A percentile compares a stretch with the other conserved stretches of the same genome.
These are phyloP conservation scores for Elsinoe ampelina DNA, from an alignment of 2,329 filamentous ascomycete species.

Conservation along the genomic window DNA sequence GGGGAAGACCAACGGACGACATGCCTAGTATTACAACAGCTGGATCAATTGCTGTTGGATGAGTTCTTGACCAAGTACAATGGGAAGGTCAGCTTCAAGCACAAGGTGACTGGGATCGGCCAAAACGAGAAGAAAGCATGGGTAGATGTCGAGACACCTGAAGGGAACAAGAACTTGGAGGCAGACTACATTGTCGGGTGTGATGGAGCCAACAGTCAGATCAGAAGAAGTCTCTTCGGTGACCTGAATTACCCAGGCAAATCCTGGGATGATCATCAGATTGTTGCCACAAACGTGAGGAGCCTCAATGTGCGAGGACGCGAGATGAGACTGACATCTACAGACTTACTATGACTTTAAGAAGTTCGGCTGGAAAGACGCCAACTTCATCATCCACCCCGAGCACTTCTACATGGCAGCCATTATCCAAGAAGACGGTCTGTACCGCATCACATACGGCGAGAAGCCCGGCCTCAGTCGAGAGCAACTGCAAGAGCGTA, in stretches of 20 bases:
- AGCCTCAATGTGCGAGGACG: neutral
- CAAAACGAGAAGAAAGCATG: conserved; percentile 23
- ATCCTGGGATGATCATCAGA: conserved; percentile 17
- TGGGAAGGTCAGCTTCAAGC: conserved; percentile 22
- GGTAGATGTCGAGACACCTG: conserved; percentile 21
- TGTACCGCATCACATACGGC: conserved; percentile 36
- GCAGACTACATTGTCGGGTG: conserved; percentile 20
- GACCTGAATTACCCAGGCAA: conserved; percentile 21
- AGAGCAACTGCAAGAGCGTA: conserved; percentile 20
- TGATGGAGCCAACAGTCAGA: conserved; percentile 20
- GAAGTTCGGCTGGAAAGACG: conserved; percentile 30
- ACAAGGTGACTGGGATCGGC: conserved; percentile 20
- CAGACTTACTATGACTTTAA: conserved; percentile 28
- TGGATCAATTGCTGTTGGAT: conserved; percentile 22
- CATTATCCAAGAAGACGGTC: conserved; percentile 22
- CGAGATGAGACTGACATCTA: neutral
- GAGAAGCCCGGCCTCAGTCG: conserved; percentile 25
- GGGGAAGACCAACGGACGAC: conserved; percentile 17
- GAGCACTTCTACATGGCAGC: conserved; percentile 26
- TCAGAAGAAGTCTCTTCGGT: conserved; percentile 20
- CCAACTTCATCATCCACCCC: conserved; percentile 34
- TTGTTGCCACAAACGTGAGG: conserved; percentile 18
- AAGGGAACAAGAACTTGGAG: conserved; percentile 15
- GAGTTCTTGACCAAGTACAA: conserved; percentile 16
- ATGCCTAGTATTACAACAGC: conserved; percentile 22